Conservation (phyloP, 345 rosid species). For the Erodium maritimum region DNA sequence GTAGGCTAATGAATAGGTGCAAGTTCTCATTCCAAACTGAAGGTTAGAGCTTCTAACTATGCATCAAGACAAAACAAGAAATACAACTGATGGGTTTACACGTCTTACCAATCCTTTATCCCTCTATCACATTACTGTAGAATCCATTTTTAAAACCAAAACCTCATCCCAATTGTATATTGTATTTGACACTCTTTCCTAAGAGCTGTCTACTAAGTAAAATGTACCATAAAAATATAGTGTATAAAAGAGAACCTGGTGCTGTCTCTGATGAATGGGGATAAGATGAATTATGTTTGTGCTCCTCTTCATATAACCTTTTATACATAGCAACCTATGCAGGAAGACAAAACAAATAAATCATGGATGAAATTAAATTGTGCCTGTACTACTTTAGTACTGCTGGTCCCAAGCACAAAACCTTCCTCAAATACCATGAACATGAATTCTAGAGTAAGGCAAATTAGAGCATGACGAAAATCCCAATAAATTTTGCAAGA, state of each 20-base stretch:
- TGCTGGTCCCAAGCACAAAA: too few species aligned
- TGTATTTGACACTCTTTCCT: not conserved
- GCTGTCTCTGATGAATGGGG: conserved; percentile 26
- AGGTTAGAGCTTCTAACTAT: too few species aligned
- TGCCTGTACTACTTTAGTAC: too few species aligned
- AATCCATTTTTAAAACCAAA: not conserved
- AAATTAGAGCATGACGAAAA: too few species aligned
- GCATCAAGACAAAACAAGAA: not conserved
- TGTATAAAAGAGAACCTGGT: conserved; percentile 40
- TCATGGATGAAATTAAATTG: not conserved
- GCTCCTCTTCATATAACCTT: conserved; percentile 86
- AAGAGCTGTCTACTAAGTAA: not conserved
- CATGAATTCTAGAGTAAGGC: too few species aligned
- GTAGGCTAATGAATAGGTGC: too few species aligned
- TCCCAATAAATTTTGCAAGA: too few species aligned
- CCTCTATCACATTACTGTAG: not conserved
- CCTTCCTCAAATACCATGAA: too few species aligned
- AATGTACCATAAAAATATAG: not conserved
- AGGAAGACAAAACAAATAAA: conserved; percentile 4
- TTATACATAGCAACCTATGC: conserved; percentile 84
- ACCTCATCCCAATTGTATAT: not conserved
- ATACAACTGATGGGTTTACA: not conserved
- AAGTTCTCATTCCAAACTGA: too few species aligned
- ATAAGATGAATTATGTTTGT: conserved; percentile 43
- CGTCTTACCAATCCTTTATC: not conserved